Conservation (phyloP, 192 early-diverging fungal species). For the Glomus cerebriforme region DNA sequence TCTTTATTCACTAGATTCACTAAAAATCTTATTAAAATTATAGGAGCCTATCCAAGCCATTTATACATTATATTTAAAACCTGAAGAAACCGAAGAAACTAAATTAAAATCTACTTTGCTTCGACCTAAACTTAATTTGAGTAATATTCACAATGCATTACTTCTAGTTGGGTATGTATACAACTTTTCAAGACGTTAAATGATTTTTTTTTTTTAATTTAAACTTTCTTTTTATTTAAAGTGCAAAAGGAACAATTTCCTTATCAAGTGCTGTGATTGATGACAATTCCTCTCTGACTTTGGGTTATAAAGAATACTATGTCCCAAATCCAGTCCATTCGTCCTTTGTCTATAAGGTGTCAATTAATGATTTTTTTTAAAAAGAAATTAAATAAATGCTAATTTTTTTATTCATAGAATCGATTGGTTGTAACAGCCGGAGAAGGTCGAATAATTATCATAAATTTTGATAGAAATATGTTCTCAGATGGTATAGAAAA, state of each 20-base stretch:
- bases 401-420: constrained; percentile 3
- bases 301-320: constrained; percentile 23
- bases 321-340: constrained; percentile 25
- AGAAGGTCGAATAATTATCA: constrained; percentile 8
- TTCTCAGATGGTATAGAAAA: not conserved
- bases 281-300: not conserved
- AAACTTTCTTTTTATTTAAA: not conserved
- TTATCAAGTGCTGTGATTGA: not conserved
- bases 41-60: constrained; percentile 23
- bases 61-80: constrained; percentile 13
- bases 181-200: too few species aligned
- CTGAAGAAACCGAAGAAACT: not conserved
- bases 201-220: too few species aligned
- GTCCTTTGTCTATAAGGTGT: constrained; percentile 10
- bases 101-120: not conserved
- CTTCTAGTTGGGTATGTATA: constrained; percentile 26
- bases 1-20: not conserved
- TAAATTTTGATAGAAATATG: constrained; percentile 20
- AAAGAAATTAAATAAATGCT: not conserved
- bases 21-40: not conserved
- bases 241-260: constrained; percentile 8
- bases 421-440: constrained; percentile 18
- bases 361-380: not conserved
- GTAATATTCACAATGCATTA: constrained; percentile 9
- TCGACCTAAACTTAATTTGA: not conserved